Conservation (phyloP, 768 basidiomycete species). For the Gelatoporia subvermispora region DNA sequence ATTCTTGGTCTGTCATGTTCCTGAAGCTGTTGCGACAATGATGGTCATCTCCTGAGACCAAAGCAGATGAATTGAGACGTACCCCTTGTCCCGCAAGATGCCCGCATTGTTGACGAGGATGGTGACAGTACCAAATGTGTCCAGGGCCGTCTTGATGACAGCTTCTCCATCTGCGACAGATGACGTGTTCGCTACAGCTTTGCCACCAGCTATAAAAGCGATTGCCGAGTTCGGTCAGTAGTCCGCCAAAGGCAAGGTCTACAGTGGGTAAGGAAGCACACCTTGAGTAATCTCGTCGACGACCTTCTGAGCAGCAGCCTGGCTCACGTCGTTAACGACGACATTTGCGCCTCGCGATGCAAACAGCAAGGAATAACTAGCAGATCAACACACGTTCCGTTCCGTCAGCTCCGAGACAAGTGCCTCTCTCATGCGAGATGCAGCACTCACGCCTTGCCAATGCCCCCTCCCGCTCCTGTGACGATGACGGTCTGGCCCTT, state of each 20-base stretch:
- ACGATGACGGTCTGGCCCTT: slow-evolving; percentile 88
- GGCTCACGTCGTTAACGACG: slow-evolving; percentile 93
- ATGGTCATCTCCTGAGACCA: neutral
- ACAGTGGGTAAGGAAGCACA: slow-evolving; percentile 26
- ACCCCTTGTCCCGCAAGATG: slow-evolving; percentile 80
- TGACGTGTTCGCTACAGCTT: slow-evolving; percentile 81
- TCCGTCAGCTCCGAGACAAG: neutral
- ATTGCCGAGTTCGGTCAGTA: neutral
- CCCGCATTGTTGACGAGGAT: slow-evolving; percentile 96
- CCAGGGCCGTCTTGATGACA: slow-evolving; percentile 81
- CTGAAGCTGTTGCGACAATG: slow-evolving; percentile 62
- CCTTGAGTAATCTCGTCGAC: slow-evolving; percentile 84
- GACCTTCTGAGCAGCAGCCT: slow-evolving; percentile 83
- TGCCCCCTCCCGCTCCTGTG: slow-evolving; percentile 93
- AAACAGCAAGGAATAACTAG: slow-evolving; percentile 85
- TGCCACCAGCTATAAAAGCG: slow-evolving; percentile 66
- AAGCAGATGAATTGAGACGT: slow-evolving; percentile 15
- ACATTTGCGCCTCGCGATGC: slow-evolving; percentile 92
- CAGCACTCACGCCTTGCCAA: slow-evolving; percentile 78
- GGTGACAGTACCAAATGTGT: slow-evolving; percentile 79
- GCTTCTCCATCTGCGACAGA: slow-evolving; percentile 83
- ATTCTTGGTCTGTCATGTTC: slow-evolving; percentile 95
- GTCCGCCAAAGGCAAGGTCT: neutral
- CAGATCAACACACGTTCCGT: neutral
- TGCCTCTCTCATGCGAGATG: neutral